Base-by-base conservation (phyloP, 106 monocot species). In the Agapanthus africanus region DNA sequence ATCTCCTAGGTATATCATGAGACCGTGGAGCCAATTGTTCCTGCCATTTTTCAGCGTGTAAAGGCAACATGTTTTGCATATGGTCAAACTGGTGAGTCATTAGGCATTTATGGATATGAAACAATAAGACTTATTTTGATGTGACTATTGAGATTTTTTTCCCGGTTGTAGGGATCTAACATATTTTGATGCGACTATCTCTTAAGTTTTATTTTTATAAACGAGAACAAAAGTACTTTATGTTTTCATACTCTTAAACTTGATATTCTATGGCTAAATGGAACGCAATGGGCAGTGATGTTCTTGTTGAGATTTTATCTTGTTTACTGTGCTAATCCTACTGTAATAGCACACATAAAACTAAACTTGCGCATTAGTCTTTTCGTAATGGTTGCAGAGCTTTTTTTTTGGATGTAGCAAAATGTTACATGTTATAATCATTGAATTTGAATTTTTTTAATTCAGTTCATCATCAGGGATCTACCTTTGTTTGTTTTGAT, bases 21-120 rank as follows among this genome's bases (percentile, higher is more conserved):
- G 47, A 97, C 95, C 21, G 95, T 97, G 49, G 88, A 97, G 64
- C 86, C 88, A 44, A 79, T 97, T 78, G 84, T 97, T 33, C 95
- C 91, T 51, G 82, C 81, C 36, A 92, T 97, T 52, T 97, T 97
- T 87, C 82, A 87, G 66, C 88, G 91, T 19, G 91, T 74, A 1
- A 97, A 97, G 67, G 95, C 95, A 71, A 97, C 95, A 40, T 97
- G 95, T 71, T 97, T 97, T 86, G 95, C 95, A 4, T 97, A 97
- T 77, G 95, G 95, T 34, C 95, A 97, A 81, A 97, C 95, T 73
- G 95, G 95, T 68, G 82, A 72, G 76, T 54, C 6, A 54, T 46
- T 61, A 15, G 0, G 8, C 46, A 37, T 49, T 64, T 64, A 21
- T 38, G 16, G 37, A 63, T 10, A 31, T 5, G 11, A 69, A 33